A percentile compares a stretch with the other conserved stretches of the same genome.
Evolutionary conservation across 2,329 filamentous ascomycete genomes (phyloP).

Genomic region (Pseudogymnoascus sp.): DNA sequence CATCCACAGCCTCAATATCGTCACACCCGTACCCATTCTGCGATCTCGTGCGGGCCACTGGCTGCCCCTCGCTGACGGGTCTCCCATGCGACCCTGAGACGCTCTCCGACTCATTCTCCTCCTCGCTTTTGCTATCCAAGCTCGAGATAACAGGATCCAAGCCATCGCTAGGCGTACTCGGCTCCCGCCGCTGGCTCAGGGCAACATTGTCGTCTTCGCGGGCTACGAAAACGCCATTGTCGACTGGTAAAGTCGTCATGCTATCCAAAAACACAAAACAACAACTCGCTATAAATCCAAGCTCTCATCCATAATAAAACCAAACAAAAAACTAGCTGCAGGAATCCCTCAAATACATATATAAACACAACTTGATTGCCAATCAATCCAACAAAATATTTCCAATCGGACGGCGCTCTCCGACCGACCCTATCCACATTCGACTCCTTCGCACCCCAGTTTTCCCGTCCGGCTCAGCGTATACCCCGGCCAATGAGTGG

Average conservation of each 20-base stretch:
- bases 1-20: constrained; percentile 20
- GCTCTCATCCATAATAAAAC: neutral
- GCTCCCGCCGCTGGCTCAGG: neutral
- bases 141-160: neutral
- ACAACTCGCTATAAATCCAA: constrained; percentile 3
- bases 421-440: neutral
- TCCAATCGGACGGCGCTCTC: neutral
- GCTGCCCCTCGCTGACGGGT: neutral
- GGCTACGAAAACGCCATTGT: neutral
- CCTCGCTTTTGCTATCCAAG: neutral
- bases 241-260: neutral
- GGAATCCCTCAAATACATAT: neutral
- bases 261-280: neutral
- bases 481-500: neutral
- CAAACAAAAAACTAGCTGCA: neutral
- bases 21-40: constrained; percentile 28
- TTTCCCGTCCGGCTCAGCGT: neutral
- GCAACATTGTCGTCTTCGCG: neutral
- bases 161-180: neutral
- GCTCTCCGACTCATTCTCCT: neutral
- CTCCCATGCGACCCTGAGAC: neutral
- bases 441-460: neutral
- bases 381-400: neutral
- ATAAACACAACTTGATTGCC: neutral
- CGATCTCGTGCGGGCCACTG: constrained; percentile 15